These are phyloP conservation scores for Jamesozyma piceae DNA, from an alignment of 805 yeast species.

Conservation along the genomic window DNA sequence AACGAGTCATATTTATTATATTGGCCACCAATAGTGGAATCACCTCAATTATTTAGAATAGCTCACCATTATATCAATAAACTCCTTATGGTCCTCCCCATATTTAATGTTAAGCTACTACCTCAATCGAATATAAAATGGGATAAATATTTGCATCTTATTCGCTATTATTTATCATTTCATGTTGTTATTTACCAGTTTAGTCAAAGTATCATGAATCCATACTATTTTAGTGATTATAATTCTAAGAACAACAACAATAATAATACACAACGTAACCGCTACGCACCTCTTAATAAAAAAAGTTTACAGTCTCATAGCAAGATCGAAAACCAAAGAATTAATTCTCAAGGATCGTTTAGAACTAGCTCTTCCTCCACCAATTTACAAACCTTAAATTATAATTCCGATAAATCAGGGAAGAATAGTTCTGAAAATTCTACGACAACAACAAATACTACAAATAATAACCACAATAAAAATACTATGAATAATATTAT, in stretches of 20 bases:
- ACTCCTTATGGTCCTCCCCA: not conserved
- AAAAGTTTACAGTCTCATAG: not conserved
- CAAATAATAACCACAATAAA: not conserved
- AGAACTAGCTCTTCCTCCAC: constrained; percentile 1
- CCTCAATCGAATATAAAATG: not conserved
- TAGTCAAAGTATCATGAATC: constrained; percentile 4
- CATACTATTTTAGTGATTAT: constrained; percentile 4
- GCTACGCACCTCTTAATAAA: not conserved
- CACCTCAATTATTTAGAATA: not conserved
- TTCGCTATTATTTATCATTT: constrained; percentile 20
- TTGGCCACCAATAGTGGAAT: not conserved
- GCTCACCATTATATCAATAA: not conserved
- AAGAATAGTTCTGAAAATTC: not conserved
- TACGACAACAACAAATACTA: not conserved
- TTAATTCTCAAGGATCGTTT: constrained; percentile 4
- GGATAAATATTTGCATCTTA: not conserved
- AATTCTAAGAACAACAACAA: not conserved
- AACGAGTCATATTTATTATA: not conserved
- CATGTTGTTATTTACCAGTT: constrained; percentile 24
- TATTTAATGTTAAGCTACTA: not conserved
- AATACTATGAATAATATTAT: not conserved
- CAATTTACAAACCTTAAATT: not conserved
- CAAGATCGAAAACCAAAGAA: not conserved
- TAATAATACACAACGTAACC: not conserved
- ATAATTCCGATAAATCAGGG: not conserved